A percentile compares a stretch with the other conserved stretches of the same genome.
phyloP scores from a whole-genome alignment of 2,329 filamentous ascomycete species.

The Diaporthe ampelina region DNA sequence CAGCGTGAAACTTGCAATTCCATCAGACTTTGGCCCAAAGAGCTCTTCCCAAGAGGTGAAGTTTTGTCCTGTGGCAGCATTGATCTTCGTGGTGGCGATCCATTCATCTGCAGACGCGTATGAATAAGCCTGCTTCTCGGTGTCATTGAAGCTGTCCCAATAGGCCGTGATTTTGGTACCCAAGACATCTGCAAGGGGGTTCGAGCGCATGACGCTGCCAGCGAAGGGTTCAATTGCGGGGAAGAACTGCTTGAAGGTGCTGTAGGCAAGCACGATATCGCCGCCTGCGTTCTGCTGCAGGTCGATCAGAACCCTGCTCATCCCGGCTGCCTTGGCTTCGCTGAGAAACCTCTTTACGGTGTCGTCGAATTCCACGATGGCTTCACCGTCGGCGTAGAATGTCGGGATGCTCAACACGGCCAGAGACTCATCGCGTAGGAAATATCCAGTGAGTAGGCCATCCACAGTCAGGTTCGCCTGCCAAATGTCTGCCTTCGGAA shows the following conservation, averaged over 20 bases:
- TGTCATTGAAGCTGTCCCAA: neutral
- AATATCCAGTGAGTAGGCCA: slow-evolving; percentile 36
- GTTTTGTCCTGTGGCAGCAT: neutral
- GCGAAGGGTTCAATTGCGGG: neutral
- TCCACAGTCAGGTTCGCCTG: neutral
- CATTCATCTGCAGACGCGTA: slow-evolving; percentile 9
- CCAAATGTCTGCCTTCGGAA: neutral
- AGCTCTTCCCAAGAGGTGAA: slow-evolving; percentile 5
- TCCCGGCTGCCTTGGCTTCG: neutral
- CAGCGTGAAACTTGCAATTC: neutral
- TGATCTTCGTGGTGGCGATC: neutral
- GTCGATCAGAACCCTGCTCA: neutral
- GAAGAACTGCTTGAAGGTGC: slow-evolving; percentile 6
- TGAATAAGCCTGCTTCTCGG: neutral
- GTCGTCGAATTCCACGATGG: neutral
- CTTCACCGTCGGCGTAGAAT: slow-evolving; percentile 49
- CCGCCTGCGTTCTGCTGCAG: slow-evolving; percentile 2
- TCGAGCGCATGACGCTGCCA: neutral
- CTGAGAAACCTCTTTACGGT: neutral
- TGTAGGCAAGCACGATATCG: neutral
- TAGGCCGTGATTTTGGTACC: neutral
- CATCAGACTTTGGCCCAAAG: neutral
- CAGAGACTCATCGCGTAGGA: neutral
- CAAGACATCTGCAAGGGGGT: neutral
- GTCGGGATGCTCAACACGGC: slow-evolving; percentile 56